These are phyloP conservation scores for Entelexis sorbosivorans DNA, from an alignment of 1,139 yeast genomes.

Conservation along the genomic window DNA sequence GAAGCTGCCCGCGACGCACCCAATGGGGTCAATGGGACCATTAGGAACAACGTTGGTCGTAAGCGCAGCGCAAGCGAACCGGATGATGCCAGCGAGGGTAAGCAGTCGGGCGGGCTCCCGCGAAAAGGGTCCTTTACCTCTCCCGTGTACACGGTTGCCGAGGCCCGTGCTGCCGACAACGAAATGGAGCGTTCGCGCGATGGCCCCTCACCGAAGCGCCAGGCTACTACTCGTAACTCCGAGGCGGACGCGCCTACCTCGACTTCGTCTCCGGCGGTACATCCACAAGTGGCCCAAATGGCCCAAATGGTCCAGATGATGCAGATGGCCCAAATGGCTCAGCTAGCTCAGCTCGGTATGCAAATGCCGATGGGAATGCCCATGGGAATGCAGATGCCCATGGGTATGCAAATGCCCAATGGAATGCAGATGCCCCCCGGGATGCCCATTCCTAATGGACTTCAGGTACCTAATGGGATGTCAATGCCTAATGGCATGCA, in stretches of 20 bases:
- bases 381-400: not conserved
- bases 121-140: not conserved
- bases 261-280: not conserved
- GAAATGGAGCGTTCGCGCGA: not conserved
- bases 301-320: not conserved
- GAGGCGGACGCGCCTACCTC: not conserved
- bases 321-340: constrained; percentile 1
- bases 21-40: too few relatives aligned
- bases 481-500: not conserved
- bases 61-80: not conserved
- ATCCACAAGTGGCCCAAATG: not conserved
- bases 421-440: not conserved
- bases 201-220: not conserved
- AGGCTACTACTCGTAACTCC: not conserved
- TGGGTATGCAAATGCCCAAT: not conserved
- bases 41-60: too few relatives aligned
- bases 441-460: not conserved
- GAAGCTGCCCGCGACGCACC: too few relatives aligned
- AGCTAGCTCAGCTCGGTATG: not conserved
- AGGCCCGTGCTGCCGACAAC: not conserved
- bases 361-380: not conserved
- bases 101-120: not conserved
- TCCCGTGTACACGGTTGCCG: not conserved
- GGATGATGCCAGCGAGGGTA: too few relatives aligned
- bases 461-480: not conserved